Evolutionary conservation across 768 basidiomycete species (phyloP).

Genomic region (Termitomyces sp.): DNA sequence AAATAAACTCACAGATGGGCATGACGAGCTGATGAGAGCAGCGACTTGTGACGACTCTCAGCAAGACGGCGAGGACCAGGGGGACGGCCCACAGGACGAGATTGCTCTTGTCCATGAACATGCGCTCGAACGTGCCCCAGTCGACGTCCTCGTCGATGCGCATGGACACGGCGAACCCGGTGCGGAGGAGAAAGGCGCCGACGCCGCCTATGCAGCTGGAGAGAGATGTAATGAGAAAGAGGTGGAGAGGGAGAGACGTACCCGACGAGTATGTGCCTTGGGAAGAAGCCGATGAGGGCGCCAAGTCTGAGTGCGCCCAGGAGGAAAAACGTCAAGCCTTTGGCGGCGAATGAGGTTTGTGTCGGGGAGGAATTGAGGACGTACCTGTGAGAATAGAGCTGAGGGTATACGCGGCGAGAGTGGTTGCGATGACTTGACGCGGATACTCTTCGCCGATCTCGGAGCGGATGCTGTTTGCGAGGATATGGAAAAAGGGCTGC

Average conservation of each 20-base stretch:
- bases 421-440: conserved; percentile 81
- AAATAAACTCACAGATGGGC: conserved; percentile 61
- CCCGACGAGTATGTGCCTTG: conserved; percentile 95
- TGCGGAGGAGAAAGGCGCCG: conserved; percentile 86
- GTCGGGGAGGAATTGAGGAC: conserved; percentile 10
- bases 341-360: neutral
- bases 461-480: conserved; percentile 70
- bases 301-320: conserved; percentile 83
- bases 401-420: conserved; percentile 82
- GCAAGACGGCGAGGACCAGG: conserved; percentile 64
- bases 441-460: conserved; percentile 69
- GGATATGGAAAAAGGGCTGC: conserved; percentile 93
- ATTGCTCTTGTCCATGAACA: conserved; percentile 61
- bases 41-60: conserved; percentile 75
- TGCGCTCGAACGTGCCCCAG: conserved; percentile 56
- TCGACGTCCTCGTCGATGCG: conserved; percentile 75
- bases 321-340: conserved; percentile 79
- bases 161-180: conserved; percentile 83
- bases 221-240: neutral
- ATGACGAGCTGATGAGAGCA: conserved; percentile 90
- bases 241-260: conserved; percentile 16
- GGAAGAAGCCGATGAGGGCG: conserved; percentile 89
- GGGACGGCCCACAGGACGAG: conserved; percentile 79
- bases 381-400: conserved; percentile 84
- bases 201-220: conserved; percentile 88